These are phyloP conservation scores for Arthrinium phaeospermum DNA, from an alignment of 2,329 filamentous ascomycete species.

Conservation along the genomic window DNA sequence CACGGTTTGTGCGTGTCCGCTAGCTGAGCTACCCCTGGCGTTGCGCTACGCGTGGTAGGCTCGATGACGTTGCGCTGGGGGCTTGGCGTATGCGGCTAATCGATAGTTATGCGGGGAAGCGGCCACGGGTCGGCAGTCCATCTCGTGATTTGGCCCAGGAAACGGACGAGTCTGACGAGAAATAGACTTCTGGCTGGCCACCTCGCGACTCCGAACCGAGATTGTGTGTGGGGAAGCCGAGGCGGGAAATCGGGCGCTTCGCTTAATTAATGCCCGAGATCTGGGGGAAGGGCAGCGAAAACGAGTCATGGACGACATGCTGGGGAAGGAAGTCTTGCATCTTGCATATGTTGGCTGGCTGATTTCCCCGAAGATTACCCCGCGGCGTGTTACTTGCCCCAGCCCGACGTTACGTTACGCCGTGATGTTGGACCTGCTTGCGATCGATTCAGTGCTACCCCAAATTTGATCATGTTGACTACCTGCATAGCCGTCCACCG, in stretches of 20 bases:
- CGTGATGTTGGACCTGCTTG: neutral
- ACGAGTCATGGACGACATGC: neutral
- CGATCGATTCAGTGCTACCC: neutral
- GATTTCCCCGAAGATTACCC: neutral
- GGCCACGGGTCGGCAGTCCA: neutral
- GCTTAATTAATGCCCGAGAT: conserved; percentile 15
- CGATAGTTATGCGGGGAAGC: conserved; percentile 14
- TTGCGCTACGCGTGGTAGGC: neutral
- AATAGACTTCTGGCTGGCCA: neutral
- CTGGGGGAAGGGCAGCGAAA: neutral
- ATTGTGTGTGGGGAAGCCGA: neutral
- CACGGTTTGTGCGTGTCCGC: neutral
- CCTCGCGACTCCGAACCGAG: neutral
- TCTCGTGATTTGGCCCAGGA: neutral
- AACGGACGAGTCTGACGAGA: neutral
- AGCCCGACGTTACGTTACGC: neutral
- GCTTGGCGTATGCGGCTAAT: neutral
- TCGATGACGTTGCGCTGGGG: neutral
- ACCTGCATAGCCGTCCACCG: neutral
- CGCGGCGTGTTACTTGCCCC: neutral
- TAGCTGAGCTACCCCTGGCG: neutral
- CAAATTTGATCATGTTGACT: neutral
- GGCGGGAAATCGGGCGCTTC: neutral
- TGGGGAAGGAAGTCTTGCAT: neutral
- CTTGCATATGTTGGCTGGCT: neutral